Conservation (phyloP, 139 green algal genomes). For the Pycnococcus provasolii region DNA sequence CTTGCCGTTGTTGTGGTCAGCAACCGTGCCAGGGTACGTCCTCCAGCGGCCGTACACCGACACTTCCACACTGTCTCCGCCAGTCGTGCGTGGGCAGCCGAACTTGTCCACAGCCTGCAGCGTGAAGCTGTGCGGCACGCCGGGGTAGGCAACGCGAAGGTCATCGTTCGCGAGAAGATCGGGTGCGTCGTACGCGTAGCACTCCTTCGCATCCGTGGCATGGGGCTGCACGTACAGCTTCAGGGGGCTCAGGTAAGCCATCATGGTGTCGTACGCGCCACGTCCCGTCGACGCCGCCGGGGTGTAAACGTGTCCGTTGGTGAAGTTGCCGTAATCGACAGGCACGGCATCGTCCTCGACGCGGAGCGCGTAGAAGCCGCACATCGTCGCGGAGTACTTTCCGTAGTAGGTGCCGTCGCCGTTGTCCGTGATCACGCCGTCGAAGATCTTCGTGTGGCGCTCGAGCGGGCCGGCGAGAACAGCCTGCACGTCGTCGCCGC, state of each 20-base stretch:
- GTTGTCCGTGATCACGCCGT: conserved; percentile 13
- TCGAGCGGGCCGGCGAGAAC: conserved; percentile 12
- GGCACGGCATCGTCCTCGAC: conserved; percentile 15
- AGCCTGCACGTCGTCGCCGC: conserved; percentile 15
- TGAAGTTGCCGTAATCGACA: conserved; percentile 1
- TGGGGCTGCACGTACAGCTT: conserved; percentile 15
- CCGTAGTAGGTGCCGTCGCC: conserved; percentile 24
- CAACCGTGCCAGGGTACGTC: not conserved
- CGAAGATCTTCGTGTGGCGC: not conserved
- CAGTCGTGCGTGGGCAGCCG: conserved; percentile 2
- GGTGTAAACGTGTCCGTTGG: not conserved
- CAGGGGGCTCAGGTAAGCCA: conserved; percentile 14
- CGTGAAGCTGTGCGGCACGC: not conserved
- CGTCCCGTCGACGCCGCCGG: not conserved
- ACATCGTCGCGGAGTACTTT: conserved; percentile 7
- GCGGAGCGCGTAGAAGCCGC: conserved; percentile 17
- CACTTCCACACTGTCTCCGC: conserved; percentile 14
- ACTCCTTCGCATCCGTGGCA: conserved; percentile 1
- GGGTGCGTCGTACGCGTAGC: conserved; percentile 8
- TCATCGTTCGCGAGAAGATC: conserved; percentile 11
- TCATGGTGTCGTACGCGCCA: not conserved
- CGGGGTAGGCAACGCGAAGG: conserved; percentile 2
- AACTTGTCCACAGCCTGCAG: conserved; percentile 15
- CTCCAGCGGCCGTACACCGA: conserved; percentile 13
- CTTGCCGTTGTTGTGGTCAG: conserved; percentile 8